phyloP scores from a whole-genome alignment of 2,329 filamentous ascomycete species.

The Didymella exigua region DNA sequence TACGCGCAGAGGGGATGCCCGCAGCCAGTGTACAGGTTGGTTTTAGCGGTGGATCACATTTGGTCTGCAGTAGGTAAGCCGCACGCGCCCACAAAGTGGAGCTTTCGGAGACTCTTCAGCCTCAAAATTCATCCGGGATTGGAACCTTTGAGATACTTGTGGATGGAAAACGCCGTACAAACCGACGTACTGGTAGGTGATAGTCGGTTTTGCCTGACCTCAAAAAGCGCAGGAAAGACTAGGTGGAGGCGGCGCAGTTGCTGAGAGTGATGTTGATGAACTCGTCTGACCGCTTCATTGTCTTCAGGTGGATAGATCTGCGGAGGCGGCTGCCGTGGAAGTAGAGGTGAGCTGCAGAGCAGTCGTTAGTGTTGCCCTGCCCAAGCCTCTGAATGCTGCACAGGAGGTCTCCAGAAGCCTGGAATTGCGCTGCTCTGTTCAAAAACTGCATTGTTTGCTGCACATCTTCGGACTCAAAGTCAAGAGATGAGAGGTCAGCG shows the following conservation, averaged over 20 bases:
- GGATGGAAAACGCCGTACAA: background rate
- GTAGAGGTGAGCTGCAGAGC: background rate
- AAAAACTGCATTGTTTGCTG: background rate
- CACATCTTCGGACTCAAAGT: background rate
- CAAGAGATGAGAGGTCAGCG: background rate
- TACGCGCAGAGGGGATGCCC: too few species aligned
- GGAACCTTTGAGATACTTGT: background rate
- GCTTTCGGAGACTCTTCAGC: background rate
- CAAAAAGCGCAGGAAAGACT: background rate
- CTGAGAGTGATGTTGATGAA: background rate
- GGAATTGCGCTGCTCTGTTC: background rate
- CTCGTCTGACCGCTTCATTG: background rate
- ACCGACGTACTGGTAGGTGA: background rate
- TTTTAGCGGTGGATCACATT: background rate
- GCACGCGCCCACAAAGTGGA: background rate
- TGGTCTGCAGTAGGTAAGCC: too few species aligned
- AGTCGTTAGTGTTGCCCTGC: background rate
- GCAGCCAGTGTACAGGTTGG: background rate
- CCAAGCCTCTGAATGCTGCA: background rate
- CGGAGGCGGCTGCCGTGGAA: background rate
- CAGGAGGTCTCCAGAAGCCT: background rate
- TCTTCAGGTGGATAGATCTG: background rate
- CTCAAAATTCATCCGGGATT: background rate
- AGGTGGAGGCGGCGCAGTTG: background rate
- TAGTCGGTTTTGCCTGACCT: background rate